Conservation (phyloP, 1,139 yeast genomes). For the Ashbya aceris region DNA sequence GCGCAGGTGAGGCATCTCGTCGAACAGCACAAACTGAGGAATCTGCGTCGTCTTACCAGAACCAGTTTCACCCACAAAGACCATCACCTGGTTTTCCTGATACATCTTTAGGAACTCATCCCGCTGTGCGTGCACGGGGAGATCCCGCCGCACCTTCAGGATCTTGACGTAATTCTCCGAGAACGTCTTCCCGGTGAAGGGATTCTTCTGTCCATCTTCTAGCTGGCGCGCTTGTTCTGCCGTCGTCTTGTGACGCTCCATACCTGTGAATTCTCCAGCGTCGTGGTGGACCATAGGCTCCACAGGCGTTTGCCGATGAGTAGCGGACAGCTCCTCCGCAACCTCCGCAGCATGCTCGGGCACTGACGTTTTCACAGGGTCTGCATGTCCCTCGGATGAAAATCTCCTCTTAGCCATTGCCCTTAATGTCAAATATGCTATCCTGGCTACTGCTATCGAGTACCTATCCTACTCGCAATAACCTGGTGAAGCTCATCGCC, state of each 20-base stretch:
- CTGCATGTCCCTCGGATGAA: constrained; percentile 21
- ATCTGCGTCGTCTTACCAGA: constrained; percentile 97
- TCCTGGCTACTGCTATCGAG: background rate
- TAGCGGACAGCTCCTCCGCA: constrained; percentile 39
- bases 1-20: constrained; percentile 75
- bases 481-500: background rate
- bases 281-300: constrained; percentile 33
- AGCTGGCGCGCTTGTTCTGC: constrained; percentile 56
- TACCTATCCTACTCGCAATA: background rate
- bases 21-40: constrained; percentile 89
- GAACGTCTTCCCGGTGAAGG: constrained; percentile 64
- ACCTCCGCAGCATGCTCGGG: constrained; percentile 49
- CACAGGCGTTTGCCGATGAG: constrained; percentile 25
- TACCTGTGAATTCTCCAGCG: constrained; percentile 47
- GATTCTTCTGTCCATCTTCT: constrained; percentile 60
- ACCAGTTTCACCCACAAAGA: constrained; percentile 97
- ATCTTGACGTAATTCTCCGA: constrained; percentile 66
- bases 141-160: constrained; percentile 65
- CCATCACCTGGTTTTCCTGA: constrained; percentile 89
- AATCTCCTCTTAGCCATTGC: constrained; percentile 28
- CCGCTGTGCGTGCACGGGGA: constrained; percentile 93
- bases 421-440: background rate
- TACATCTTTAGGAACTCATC: constrained; percentile 75
- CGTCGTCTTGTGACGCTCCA: constrained; percentile 60
- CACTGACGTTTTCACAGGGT: constrained; percentile 36